Conservation (phyloP, 2,329 filamentous ascomycete genomes). For the Xylariaceae sp. region DNA sequence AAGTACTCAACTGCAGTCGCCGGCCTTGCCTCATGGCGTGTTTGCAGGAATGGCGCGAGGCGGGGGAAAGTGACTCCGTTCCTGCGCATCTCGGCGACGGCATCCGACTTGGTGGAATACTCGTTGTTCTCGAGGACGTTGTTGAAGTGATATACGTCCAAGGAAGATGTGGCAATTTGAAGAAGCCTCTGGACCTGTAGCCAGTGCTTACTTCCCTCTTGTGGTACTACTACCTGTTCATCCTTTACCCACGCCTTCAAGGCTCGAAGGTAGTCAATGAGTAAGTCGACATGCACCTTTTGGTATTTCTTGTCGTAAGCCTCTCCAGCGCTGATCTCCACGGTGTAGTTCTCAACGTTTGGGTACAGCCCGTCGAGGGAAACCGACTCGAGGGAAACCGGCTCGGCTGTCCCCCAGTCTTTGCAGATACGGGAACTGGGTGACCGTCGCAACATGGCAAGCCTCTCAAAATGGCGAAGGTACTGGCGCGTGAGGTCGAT, state of each 20-base stretch:
- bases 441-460: slow-evolving; percentile 27
- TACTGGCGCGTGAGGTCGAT: slow-evolving; percentile 20
- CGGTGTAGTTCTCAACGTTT: slow-evolving; percentile 21
- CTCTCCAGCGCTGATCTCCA: slow-evolving; percentile 19
- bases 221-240: neutral
- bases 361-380: slow-evolving; percentile 26
- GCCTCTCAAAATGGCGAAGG: slow-evolving; percentile 23
- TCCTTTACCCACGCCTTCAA: slow-evolving; percentile 13
- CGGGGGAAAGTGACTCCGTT: slow-evolving; percentile 16
- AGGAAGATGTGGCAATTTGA: slow-evolving; percentile 24
- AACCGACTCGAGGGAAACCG: slow-evolving; percentile 19
- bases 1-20: slow-evolving; percentile 21
- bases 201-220: slow-evolving; percentile 1
- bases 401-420: slow-evolving; percentile 16
- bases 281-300: slow-evolving; percentile 16
- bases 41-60: slow-evolving; percentile 19
- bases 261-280: slow-evolving; percentile 20
- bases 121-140: slow-evolving; percentile 14
- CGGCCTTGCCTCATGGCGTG: slow-evolving; percentile 9
- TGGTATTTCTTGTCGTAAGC: slow-evolving; percentile 20
- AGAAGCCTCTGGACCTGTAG: slow-evolving; percentile 12
- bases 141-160: slow-evolving; percentile 23
- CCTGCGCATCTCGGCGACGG: slow-evolving; percentile 21
- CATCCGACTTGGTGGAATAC: slow-evolving; percentile 12
- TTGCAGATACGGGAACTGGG: slow-evolving; percentile 21